Evolutionary conservation across 495 filamentous ascomycete species (phyloP).

Genomic region (Aspergillus funiculosus): DNA sequence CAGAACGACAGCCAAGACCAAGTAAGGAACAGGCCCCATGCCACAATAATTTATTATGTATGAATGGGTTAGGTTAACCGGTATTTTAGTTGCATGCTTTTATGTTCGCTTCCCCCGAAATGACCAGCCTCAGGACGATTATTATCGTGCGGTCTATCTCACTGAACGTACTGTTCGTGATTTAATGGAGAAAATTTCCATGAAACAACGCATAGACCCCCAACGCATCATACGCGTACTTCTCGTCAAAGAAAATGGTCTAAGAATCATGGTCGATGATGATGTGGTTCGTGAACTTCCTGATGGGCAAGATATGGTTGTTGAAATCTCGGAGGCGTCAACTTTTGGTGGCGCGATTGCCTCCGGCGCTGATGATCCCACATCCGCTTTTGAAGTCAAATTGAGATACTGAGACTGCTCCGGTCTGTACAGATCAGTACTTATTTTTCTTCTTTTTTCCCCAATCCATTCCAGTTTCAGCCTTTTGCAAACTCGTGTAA

Average conservation of each 20-base stretch:
- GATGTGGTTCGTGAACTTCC: slow-evolving; percentile 79
- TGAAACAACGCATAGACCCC: slow-evolving; percentile 74
- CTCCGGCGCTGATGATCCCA: background rate
- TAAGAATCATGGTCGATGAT: slow-evolving; percentile 85
- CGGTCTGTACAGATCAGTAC: too few species aligned
- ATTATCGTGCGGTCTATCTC: slow-evolving; percentile 84
- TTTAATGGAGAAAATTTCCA: slow-evolving; percentile 62
- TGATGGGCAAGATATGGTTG: slow-evolving; percentile 87
- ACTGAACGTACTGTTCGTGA: slow-evolving; percentile 66
- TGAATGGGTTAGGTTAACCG: background rate
- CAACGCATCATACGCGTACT: slow-evolving; percentile 61
- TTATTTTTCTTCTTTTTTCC: background rate
- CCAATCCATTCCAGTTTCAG: background rate
- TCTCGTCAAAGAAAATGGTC: slow-evolving; percentile 61
- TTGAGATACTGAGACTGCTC: background rate
- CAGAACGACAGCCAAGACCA: slow-evolving; percentile 63
- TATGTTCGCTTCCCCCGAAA: slow-evolving; percentile 63
- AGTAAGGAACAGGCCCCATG: slow-evolving; percentile 44
- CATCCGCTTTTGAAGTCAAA: slow-evolving; percentile 1
- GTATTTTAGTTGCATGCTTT: slow-evolving; percentile 67
- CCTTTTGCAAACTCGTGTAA: background rate
- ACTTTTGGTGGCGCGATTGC: background rate
- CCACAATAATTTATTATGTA: background rate
- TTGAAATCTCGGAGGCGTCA: slow-evolving; percentile 17
- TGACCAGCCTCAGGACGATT: slow-evolving; percentile 51